phyloP scores from a whole-genome alignment of 345 rosid species.

The Hibiscus syriacus region DNA sequence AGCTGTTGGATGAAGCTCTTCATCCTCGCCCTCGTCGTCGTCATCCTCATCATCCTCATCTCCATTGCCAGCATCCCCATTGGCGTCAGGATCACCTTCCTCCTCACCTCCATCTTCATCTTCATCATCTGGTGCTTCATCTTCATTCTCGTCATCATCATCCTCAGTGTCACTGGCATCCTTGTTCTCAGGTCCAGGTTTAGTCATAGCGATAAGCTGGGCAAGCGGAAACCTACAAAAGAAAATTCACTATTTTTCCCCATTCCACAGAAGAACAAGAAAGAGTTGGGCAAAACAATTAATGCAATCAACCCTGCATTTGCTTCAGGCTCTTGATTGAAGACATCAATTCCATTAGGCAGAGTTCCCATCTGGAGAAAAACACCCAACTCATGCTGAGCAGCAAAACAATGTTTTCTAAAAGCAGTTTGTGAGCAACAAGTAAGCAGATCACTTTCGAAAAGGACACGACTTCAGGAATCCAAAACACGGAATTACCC shows the following conservation, averaged over 20 bases:
- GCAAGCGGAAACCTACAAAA: slow-evolving; percentile 37
- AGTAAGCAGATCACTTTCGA: background rate
- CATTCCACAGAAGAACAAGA: background rate
- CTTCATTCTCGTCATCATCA: slow-evolving; percentile 34
- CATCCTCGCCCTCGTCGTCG: slow-evolving; percentile 27
- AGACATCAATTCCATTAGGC: slow-evolving; percentile 20
- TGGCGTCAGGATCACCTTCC: slow-evolving; percentile 41
- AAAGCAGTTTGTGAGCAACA: background rate
- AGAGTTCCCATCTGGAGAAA: slow-evolving; percentile 28
- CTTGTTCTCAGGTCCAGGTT: slow-evolving; percentile 35
- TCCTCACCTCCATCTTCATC: slow-evolving; percentile 44
- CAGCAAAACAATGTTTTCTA: background rate
- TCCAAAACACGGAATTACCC: background rate
- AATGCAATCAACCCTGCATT: slow-evolving; percentile 30
- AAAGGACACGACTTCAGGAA: background rate
- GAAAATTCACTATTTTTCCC: background rate
- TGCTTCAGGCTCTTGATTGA: slow-evolving; percentile 18
- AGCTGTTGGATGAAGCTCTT: slow-evolving; percentile 42
- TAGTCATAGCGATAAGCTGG: slow-evolving; percentile 26
- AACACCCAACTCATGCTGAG: slow-evolving; percentile 9
- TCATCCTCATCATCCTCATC: slow-evolving; percentile 35
- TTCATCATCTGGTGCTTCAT: slow-evolving; percentile 23
- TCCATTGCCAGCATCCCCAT: slow-evolving; percentile 32
- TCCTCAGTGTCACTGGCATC: slow-evolving; percentile 52
- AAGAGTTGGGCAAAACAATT: slow-evolving; percentile 3